phyloP scores from a whole-genome alignment of 1,284 basidiomycete genomes.

The Ustilago tritici region DNA sequence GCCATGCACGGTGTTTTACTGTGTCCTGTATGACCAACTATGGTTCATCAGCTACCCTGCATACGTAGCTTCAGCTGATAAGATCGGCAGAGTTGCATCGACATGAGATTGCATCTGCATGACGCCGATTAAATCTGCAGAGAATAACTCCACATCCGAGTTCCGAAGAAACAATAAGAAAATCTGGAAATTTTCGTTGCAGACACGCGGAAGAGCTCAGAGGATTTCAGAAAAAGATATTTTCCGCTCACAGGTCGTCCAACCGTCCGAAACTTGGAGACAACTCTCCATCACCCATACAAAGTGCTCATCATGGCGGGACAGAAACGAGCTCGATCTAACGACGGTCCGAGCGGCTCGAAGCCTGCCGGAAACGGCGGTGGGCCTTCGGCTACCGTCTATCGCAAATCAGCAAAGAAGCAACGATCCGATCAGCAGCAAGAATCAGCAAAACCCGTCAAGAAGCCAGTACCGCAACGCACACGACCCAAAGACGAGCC shows the following conservation, averaged over 20 bases:
- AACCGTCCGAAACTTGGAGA: neutral
- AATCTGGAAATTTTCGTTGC: slow-evolving; percentile 6
- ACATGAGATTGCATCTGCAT: neutral
- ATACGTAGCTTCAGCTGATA: neutral
- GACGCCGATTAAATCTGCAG: neutral
- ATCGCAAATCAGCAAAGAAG: slow-evolving; percentile 57
- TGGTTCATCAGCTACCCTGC: neutral
- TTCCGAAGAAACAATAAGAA: neutral
- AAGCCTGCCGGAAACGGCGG: slow-evolving; percentile 2
- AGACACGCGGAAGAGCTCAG: neutral
- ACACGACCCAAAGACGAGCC: slow-evolving; percentile 49
- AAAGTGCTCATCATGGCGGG: slow-evolving; percentile 20
- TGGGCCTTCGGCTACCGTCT: slow-evolving; percentile 46
- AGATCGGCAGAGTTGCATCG: neutral
- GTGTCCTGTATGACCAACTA: too few relatives aligned
- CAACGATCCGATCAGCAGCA: slow-evolving; percentile 40
- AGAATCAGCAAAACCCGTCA: slow-evolving; percentile 28
- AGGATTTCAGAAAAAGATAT: neutral
- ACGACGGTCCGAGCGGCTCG: slow-evolving; percentile 14
- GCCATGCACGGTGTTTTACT: neutral
- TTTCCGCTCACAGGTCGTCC: neutral
- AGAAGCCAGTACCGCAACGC: slow-evolving; percentile 35
- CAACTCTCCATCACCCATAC: neutral
- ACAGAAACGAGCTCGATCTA: slow-evolving; percentile 30
- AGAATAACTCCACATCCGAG: neutral